A percentile compares a stretch with the other conserved stretches of the same genome.
These are phyloP conservation scores for Gonapodya sp. DNA, from an alignment of 192 early-diverging fungal species.

Conservation along the genomic window DNA sequence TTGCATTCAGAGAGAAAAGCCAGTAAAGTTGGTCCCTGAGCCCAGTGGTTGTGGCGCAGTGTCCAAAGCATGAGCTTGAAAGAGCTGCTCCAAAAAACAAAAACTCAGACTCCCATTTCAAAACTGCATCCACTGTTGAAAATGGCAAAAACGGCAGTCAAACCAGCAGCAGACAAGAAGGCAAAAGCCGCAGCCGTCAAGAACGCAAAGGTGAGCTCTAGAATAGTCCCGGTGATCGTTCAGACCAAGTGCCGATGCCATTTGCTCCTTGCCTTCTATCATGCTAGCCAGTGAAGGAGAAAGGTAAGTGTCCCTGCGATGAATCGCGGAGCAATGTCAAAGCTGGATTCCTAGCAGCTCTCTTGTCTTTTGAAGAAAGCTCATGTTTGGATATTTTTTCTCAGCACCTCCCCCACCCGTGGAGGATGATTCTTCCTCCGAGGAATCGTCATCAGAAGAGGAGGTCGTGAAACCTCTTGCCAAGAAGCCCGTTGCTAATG, in stretches of 20 bases:
- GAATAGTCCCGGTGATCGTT: neutral
- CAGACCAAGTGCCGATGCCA: neutral
- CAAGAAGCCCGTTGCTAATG: conserved; percentile 14
- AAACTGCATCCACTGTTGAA: too few relatives aligned
- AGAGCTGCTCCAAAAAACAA: too few relatives aligned
- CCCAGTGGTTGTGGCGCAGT: too few relatives aligned
- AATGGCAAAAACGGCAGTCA: too few relatives aligned
- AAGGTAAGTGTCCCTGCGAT: neutral
- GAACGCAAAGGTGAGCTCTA: conserved; percentile 10
- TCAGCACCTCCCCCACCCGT: neutral
- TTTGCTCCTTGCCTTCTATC: neutral
- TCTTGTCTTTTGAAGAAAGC: neutral
- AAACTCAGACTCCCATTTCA: too few relatives aligned
- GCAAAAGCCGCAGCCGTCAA: conserved; percentile 16
- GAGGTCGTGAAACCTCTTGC: conserved; percentile 34
- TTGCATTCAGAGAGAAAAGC: too few relatives aligned
- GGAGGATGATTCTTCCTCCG: neutral
- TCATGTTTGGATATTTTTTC: neutral
- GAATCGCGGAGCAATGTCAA: neutral
- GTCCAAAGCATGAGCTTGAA: too few relatives aligned
- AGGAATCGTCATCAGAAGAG: neutral
- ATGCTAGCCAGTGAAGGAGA: neutral
- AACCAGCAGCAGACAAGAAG: conserved; percentile 19
- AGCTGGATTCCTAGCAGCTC: conserved; percentile 14
- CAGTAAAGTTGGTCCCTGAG: too few relatives aligned